Conservation (phyloP, 2,329 filamentous ascomycete genomes). For the Echinosphaeria canescens region DNA sequence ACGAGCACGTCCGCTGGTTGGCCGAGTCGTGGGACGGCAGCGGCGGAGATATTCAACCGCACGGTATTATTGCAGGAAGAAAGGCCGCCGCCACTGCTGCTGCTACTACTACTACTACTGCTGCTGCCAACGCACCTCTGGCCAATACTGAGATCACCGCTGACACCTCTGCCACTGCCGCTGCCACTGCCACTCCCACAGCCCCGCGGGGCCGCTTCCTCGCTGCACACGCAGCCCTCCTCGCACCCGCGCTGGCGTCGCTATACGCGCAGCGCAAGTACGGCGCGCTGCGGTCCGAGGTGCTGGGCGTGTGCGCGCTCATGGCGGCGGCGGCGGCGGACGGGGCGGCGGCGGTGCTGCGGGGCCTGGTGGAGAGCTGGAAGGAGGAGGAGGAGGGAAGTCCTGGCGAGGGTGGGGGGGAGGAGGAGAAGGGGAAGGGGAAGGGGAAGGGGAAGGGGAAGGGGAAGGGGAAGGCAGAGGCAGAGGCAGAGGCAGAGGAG, state of each 20-base stretch:
- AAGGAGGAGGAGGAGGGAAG: too few relatives aligned
- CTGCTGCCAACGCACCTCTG: background rate
- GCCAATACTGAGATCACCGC: background rate
- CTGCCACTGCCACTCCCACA: conserved; percentile 16
- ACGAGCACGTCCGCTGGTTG: too few relatives aligned
- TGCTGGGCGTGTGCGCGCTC: conserved; percentile 39
- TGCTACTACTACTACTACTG: conserved; percentile 16
- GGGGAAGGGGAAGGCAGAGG: too few relatives aligned
- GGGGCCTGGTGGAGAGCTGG: conserved; percentile 17
- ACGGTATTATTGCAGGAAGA: background rate
- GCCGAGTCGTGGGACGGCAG: conserved; percentile 4
- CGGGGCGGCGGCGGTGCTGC: conserved; percentile 21
- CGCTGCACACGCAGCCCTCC: conserved; percentile 16
- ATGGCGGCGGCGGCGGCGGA: conserved; percentile 29
- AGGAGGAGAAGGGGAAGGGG: too few relatives aligned
- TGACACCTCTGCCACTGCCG: conserved; percentile 5
- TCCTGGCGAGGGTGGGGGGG: too few relatives aligned
- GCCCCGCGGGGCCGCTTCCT: conserved; percentile 18
- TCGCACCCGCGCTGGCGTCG: conserved; percentile 21
- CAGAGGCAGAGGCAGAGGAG: too few relatives aligned
- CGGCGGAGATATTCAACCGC: background rate
- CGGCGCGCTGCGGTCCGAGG: conserved; percentile 34
- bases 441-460: too few relatives aligned
- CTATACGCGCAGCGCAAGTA: conserved; percentile 35
- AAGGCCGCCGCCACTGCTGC: conserved; percentile 5